Evolutionary conservation across 2,329 filamentous ascomycete genomes (phyloP).

Genomic region (Sporothrix phasma): DNA sequence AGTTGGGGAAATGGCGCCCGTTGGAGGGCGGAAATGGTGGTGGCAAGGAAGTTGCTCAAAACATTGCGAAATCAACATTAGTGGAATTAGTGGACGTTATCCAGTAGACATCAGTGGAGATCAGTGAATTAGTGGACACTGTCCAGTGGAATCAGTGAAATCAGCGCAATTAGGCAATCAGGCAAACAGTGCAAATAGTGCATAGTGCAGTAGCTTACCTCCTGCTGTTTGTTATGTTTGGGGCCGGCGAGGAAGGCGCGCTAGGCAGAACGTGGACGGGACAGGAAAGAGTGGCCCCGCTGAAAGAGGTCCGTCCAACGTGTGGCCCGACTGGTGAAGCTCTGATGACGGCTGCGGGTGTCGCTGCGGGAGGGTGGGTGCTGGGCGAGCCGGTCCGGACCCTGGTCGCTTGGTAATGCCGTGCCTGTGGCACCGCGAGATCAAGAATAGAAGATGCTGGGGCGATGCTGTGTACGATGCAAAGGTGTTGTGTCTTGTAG

Average conservation of each 20-base stretch:
- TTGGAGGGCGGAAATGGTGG: not conserved
- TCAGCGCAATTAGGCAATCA: too few species aligned
- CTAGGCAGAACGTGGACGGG: slow-evolving; percentile 14
- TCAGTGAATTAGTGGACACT: slow-evolving; percentile 2
- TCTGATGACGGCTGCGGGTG: slow-evolving; percentile 1
- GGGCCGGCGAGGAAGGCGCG: slow-evolving; percentile 6
- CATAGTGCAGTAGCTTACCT: slow-evolving; percentile 19
- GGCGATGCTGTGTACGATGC: not conserved
- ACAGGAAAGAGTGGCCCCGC: slow-evolving; percentile 8
- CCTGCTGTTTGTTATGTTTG: not conserved
- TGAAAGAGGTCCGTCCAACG: slow-evolving; percentile 2
- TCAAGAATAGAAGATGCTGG: not conserved
- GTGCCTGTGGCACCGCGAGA: not conserved
- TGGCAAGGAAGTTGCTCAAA: not conserved
- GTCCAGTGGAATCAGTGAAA: too few species aligned
- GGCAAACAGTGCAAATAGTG: too few species aligned
- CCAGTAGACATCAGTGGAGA: not conserved
- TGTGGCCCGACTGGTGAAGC: slow-evolving; percentile 9
- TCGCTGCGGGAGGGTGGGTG: not conserved
- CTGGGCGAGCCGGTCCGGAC: not conserved
- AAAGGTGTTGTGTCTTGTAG: not conserved
- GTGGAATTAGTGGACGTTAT: not conserved
- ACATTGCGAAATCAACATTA: slow-evolving; percentile 11
- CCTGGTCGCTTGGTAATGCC: slow-evolving; percentile 4
- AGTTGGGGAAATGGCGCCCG: not conserved